Conservation (phyloP, 345 rosid genomes). For the Citrus trifoliata region DNA sequence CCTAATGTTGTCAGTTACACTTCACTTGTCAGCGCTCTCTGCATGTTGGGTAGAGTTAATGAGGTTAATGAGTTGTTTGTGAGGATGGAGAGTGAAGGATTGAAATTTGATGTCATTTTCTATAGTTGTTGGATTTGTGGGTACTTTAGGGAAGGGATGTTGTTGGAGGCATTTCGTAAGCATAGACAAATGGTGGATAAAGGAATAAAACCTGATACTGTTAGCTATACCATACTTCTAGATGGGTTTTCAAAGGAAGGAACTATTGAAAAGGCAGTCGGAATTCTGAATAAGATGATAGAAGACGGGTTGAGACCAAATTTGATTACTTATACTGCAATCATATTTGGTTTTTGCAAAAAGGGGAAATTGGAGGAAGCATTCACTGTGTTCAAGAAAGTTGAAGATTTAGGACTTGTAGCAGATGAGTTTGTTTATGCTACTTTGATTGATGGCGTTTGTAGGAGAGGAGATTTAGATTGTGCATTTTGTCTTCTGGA, state of each 20-base stretch:
- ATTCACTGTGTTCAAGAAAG: slow-evolving; percentile 44
- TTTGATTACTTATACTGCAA: slow-evolving; percentile 53
- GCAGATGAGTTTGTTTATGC: slow-evolving; percentile 69
- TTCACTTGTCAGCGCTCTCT: slow-evolving; percentile 53
- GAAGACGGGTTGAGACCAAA: slow-evolving; percentile 52
- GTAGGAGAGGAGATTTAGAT: slow-evolving; percentile 53
- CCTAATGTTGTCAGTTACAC: slow-evolving; percentile 67
- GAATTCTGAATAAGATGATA: slow-evolving; percentile 60
- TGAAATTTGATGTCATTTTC: slow-evolving; percentile 61
- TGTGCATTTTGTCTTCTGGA: slow-evolving; percentile 45
- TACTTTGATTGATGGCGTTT: slow-evolving; percentile 69
- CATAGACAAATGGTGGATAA: slow-evolving; percentile 43
- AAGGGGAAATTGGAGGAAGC: slow-evolving; percentile 65
- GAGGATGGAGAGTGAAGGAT: slow-evolving; percentile 47
- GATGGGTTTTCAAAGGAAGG: slow-evolving; percentile 56
- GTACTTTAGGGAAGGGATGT: slow-evolving; percentile 33
- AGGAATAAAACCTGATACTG: slow-evolving; percentile 43
- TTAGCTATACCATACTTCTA: slow-evolving; percentile 58
- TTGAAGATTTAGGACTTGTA: slow-evolving; percentile 45
- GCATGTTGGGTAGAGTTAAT: slow-evolving; percentile 50
- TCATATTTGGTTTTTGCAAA: slow-evolving; percentile 59
- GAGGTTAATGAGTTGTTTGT: slow-evolving; percentile 46
- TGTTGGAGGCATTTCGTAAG: slow-evolving; percentile 49
- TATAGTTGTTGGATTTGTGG: slow-evolving; percentile 72
- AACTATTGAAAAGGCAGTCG: slow-evolving; percentile 39